Base-by-base conservation (phyloP, 306 rosid species). In the Cicer pinnatifidum region DNA sequence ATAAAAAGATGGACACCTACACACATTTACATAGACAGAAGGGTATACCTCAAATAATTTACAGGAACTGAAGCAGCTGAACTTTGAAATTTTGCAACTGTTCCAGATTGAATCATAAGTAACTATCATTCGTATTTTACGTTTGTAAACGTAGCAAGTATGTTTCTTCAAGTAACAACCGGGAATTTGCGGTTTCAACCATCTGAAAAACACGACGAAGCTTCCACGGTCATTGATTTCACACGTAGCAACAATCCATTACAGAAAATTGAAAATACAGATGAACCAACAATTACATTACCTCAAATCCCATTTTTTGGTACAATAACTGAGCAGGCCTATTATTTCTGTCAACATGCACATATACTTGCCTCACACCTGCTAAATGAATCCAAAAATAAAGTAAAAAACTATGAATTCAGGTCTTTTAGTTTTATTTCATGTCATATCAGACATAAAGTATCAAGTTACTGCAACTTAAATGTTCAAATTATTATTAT, bases 231-330 rank as follows among this genome's bases (percentile, higher is more conserved):
- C 54, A 90, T 56, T 54, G 74, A 50, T 15, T 47, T 56, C 56
- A 40, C 62, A 60, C 16, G 48, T 6, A 67, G 15, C 16, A 23
- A 69, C 39, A 35, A 19, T 19, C 41, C 75, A 35, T 37, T 37
- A 35, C 28, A 39, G 44, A 51, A 68, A 39, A 23, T 9, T 37
- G 11, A 15, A 57, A 48, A 40, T 41, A 52, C 59, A 65, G 51
- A 60, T 64, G 37, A 43, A 58, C 51, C 41, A 71, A 67, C 54
- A 16, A 50, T 56, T 40, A 54, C 37, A 20, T 68, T 86, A 93
- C 98, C 96, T 93, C 89, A 7, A 93, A 93, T 23, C 98, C 98
- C 84, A 88, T 72, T 84, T 81, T 91, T 37, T 67, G 75, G 82
- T 93, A 93, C 73, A 93, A 86, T 20, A 47, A 77, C 53, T 78